Evolutionary conservation across 106 monocot species (phyloP).

Genomic region (Vanilla planifolia): DNA sequence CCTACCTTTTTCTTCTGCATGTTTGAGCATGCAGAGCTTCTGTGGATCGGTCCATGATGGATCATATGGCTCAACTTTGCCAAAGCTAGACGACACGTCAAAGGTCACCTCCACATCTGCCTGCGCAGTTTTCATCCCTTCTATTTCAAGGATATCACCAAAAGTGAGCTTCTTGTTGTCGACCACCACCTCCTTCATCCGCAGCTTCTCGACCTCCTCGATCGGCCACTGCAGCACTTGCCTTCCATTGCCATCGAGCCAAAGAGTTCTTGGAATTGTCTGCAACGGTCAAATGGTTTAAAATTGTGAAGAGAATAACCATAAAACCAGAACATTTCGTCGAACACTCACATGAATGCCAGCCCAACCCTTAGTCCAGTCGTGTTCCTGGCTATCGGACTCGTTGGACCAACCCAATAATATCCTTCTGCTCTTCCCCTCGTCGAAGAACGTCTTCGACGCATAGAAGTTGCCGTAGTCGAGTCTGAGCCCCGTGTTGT

Average conservation of each 20-base stretch:
- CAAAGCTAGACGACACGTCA: conserved; percentile 10
- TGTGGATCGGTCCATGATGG: conserved; percentile 35
- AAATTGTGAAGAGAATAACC: neutral
- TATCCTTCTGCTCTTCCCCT: conserved; percentile 44
- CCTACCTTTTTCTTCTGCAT: conserved; percentile 14
- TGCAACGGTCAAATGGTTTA: too few species aligned
- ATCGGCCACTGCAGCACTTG: conserved; percentile 36
- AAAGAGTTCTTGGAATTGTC: conserved; percentile 22
- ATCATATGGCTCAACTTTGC: conserved; percentile 25
- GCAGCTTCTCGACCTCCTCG: conserved; percentile 15
- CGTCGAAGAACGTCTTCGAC: conserved; percentile 72
- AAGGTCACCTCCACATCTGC: conserved; percentile 37
- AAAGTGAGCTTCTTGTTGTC: neutral
- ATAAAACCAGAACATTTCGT: neutral
- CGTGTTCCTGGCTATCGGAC: conserved; percentile 29
- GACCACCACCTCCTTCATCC: conserved; percentile 8
- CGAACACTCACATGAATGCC: conserved; percentile 42
- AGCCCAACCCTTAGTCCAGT: conserved; percentile 63
- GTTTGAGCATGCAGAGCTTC: conserved; percentile 21
- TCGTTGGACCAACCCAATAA: conserved; percentile 86
- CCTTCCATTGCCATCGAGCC: conserved; percentile 18
- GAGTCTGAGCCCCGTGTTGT: conserved; percentile 45
- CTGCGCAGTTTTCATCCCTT: conserved; percentile 16
- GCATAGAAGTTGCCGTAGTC: conserved; percentile 84
- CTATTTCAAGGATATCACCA: conserved; percentile 10